phyloP scores from a whole-genome alignment of 2,329 filamentous ascomycete species.

The Fusarium cyanostomum region DNA sequence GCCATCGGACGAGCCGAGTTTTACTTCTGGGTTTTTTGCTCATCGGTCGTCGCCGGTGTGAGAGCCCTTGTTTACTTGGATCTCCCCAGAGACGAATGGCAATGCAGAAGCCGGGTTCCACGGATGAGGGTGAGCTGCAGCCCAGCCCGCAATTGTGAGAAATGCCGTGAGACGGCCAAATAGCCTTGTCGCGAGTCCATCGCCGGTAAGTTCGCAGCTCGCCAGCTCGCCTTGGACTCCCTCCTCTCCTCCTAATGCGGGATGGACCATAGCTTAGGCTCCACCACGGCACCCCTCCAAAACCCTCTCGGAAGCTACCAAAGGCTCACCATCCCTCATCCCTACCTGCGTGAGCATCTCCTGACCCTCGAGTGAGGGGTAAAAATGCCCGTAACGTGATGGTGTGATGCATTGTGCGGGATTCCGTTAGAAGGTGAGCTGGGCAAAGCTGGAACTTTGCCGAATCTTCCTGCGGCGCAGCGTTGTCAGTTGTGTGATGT shows the following conservation, averaged over 20 bases:
- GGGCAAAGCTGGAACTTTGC: slow-evolving; percentile 21
- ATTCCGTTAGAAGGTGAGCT: slow-evolving; percentile 41
- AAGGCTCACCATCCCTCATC: slow-evolving; percentile 28
- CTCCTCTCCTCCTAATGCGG: slow-evolving; percentile 37
- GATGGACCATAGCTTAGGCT: slow-evolving; percentile 35
- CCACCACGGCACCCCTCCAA: slow-evolving; percentile 41
- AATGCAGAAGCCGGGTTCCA: slow-evolving; percentile 32
- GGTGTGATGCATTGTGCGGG: slow-evolving; percentile 42
- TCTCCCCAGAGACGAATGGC: slow-evolving; percentile 36
- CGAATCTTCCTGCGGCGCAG: slow-evolving; percentile 16
- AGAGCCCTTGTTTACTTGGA: slow-evolving; percentile 27
- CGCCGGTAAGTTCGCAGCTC: slow-evolving; percentile 31
- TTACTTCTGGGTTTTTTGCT: neutral
- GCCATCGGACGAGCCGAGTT: slow-evolving; percentile 12
- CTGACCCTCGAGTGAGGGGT: slow-evolving; percentile 42
- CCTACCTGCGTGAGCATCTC: slow-evolving; percentile 32
- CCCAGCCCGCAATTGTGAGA: slow-evolving; percentile 40
- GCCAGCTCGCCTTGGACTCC: slow-evolving; percentile 35
- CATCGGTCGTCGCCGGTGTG: neutral
- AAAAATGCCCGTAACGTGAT: slow-evolving; percentile 33
- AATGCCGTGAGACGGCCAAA: slow-evolving; percentile 34
- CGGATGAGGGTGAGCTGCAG: slow-evolving; percentile 32
- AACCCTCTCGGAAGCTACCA: slow-evolving; percentile 14
- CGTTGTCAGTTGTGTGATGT: slow-evolving; percentile 3
- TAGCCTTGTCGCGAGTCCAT: slow-evolving; percentile 30